phyloP scores from a whole-genome alignment of 768 basidiomycete genomes.

The Mycena crocata region DNA sequence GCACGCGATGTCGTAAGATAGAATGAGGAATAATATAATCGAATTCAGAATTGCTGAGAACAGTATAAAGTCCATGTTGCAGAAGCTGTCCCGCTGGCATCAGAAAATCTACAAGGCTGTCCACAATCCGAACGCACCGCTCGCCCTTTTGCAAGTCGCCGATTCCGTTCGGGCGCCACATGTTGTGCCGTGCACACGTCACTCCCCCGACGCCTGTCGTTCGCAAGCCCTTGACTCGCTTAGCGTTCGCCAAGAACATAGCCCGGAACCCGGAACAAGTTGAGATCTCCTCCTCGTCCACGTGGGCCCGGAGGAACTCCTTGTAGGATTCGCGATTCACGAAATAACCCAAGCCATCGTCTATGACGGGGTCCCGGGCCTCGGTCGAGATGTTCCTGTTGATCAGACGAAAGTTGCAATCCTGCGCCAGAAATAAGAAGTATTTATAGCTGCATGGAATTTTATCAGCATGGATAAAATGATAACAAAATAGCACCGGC shows the following conservation, averaged over 20 bases:
- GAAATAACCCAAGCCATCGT: constrained; percentile 1
- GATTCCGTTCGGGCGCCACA: constrained; percentile 23
- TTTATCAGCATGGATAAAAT: too few relatives aligned
- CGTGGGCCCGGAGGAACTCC: not conserved
- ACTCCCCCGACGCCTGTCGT: constrained; percentile 18
- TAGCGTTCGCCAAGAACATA: not conserved
- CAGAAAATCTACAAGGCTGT: too few relatives aligned
- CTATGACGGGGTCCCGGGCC: not conserved
- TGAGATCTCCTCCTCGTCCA: constrained; percentile 8
- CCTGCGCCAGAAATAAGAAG: not conserved
- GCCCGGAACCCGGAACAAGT: constrained; percentile 19
- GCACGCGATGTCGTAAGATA: not conserved
- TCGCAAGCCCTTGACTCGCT: constrained; percentile 12
- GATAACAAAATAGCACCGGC: too few relatives aligned
- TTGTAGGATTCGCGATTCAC: not conserved
- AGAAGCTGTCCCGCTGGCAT: too few relatives aligned
- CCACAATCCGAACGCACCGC: too few relatives aligned
- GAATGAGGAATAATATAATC: not conserved
- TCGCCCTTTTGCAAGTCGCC: constrained; percentile 36
- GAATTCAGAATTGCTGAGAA: not conserved
- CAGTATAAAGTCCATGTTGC: not conserved
- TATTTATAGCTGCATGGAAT: constrained; percentile 4
- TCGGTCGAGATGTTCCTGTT: not conserved
- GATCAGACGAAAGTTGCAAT: not conserved
- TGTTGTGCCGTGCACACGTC: constrained; percentile 23